Evolutionary conservation across 495 filamentous ascomycete species (phyloP), one percentile per base, ranked within the genome.

Genomic region (Penicillium roqueforti): DNA sequence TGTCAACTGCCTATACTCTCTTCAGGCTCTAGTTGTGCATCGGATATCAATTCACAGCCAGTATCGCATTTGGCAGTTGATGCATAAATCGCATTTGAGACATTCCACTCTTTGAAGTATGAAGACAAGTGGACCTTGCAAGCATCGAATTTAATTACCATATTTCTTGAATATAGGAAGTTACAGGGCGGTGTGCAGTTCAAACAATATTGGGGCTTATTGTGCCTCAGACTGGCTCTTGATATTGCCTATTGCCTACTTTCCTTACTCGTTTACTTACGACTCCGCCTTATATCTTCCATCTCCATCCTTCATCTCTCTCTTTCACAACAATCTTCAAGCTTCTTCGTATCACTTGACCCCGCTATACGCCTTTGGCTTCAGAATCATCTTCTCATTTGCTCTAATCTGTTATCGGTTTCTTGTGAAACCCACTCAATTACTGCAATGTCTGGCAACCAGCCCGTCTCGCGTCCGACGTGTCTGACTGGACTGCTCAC

Each of bases 401-500:
- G 25, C n/a, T 28, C 9, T 18, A 9, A 25, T 28, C 26, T 44
- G 41, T 18, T 18, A 16, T 11, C 22, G 26, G 23, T 28, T 14
- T 40, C 47, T 13, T 28, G n/a, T 39, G 20, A 40, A 16, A 3
- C 10, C 8, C 8, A 39, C 5, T 18, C 23, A 18, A 39, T 13
- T 3, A 16, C 6, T 9, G 13, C 32, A 11, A 50, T 50, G 47
- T 28, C 47, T 39, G 14, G 1, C 6, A 5, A 23, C n/a, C 13
- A 18, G 10, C 9, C 6, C 7, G 18, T 32, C 20, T 16, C 32
- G 26, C 50, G 37, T 7, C 53, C 54, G 16, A n/a, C 28, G 16
- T 14, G 13, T 13, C 3, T n/a, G 47, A 49, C 66, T 20, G 93
- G 89, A 1, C 44, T 97, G 26, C 76, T 97, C 25, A 87, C 88